phyloP scores from a whole-genome alignment of 108 stramenopile species.

The Pseudonitzschia delicatissima region DNA sequence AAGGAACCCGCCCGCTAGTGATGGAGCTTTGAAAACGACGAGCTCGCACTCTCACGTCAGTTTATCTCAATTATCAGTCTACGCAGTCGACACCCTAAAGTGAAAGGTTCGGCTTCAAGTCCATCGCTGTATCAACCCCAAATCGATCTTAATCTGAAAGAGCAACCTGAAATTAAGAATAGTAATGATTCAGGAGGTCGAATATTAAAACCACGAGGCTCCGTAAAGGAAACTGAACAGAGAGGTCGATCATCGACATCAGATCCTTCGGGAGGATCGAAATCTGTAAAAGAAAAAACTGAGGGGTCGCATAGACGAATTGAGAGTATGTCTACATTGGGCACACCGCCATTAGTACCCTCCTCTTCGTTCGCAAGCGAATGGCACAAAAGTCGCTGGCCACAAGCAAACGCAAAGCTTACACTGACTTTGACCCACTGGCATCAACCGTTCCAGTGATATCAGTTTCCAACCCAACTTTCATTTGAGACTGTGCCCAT shows the following conservation, averaged over 20 bases:
- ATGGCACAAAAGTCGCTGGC: not conserved
- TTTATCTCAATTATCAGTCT: no score
- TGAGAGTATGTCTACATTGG: not conserved
- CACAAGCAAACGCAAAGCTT: slow-evolving; percentile 7
- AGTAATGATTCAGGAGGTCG: not conserved
- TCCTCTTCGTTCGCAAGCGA: slow-evolving; percentile 1
- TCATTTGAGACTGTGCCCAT: slow-evolving; percentile 22
- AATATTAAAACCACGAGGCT: not conserved
- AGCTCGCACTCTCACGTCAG: no score
- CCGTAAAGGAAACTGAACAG: not conserved
- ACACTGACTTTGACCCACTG: slow-evolving; percentile 28
- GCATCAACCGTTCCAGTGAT: slow-evolving; percentile 23
- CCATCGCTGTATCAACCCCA: not conserved
- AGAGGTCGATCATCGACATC: not conserved
- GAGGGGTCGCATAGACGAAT: not conserved
- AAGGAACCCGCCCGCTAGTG: not conserved
- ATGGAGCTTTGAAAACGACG: not conserved
- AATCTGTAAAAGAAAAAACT: not conserved
- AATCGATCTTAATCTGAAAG: not conserved
- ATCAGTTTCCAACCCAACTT: slow-evolving; percentile 23
- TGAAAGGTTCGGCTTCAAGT: no score
- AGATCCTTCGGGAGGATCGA: not conserved
- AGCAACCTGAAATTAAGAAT: not conserved
- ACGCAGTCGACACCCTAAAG: no score
- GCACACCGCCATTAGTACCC: not conserved